Evolutionary conservation across 192 early-diverging fungal species (phyloP), one percentile per base, ranked within the genome.

Genomic region (Coemansia sp.): DNA sequence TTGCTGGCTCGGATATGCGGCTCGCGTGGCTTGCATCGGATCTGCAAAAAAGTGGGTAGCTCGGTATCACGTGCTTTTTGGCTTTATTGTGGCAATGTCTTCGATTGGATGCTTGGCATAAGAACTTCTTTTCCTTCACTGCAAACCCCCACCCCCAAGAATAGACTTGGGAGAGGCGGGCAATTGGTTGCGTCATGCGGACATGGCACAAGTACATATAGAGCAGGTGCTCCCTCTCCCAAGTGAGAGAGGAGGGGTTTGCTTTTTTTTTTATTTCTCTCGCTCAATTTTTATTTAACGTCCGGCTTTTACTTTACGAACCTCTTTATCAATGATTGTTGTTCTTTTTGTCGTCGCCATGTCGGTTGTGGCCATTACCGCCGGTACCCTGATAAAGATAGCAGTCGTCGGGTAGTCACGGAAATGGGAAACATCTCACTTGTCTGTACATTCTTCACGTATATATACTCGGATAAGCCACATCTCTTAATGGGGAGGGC

Each of bases 301-400:
- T 14, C n/a, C 28, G n/a, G n/a, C 9, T 16, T 26, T 26, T 50
- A 20, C 6, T 43, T 50, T 21, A 37, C 33, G 34, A 58, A 18
- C 26, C 11, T 4, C 46, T 24, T n/a, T n/a, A n/a, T n/a, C 37
- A 7, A 75, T 81, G 78, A 75, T 81, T 61, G 78, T 81, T 37
- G 51, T 81, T 28, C 40, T 81, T 23, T 72, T 81, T 46, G 73
- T 75, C 2, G 70, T 72, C 0, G 39, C 69, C 5, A 63, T 81
- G 28, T 66, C 73, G 8, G 78, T 81, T 18, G 63, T 81, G 2
- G 78, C 70, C 5, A 40, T 81, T 26, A 55, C 66, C 3, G 73
- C 66, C 9, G 78, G 78, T 16, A 72, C 78, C 16, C 59, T 81
- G 11, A 51, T 75, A 23, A 81, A 72, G 66, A 50, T 74, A 23